These are phyloP conservation scores for Platanthera zijinensis DNA, from an alignment of 106 monocot genomes.

Conservation along the genomic window DNA sequence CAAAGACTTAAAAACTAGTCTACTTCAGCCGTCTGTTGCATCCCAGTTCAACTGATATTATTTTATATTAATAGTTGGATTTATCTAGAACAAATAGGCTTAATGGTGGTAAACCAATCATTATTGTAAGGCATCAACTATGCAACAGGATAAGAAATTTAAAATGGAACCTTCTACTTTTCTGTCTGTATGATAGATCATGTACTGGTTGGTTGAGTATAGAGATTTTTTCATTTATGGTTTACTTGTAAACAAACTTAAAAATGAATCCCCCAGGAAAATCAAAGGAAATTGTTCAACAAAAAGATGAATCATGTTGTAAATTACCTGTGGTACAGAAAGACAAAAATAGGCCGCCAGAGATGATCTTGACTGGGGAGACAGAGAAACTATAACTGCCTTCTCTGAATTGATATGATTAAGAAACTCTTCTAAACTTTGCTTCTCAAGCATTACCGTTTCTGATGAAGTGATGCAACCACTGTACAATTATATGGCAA, in stretches of 20 bases:
- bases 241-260: background rate
- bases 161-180: background rate
- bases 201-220: background rate
- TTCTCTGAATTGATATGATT: slow-evolving; percentile 59
- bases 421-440: slow-evolving; percentile 84
- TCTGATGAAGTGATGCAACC: slow-evolving; percentile 99
- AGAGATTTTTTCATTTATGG: background rate
- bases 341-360: slow-evolving; percentile 72
- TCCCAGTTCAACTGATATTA: no score
- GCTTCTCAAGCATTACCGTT: slow-evolving; percentile 98
- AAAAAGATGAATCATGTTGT: background rate
- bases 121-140: background rate
- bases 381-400: slow-evolving; percentile 78
- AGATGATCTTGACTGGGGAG: slow-evolving; percentile 94
- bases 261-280: background rate
- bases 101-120: no score
- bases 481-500: slow-evolving; percentile 38
- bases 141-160: background rate
- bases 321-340: slow-evolving; percentile 71
- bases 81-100: no score
- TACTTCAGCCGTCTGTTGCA: no score
- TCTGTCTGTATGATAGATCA: background rate
- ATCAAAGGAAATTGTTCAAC: background rate
- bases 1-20: no score
- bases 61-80: no score